phyloP scores from a whole-genome alignment of 768 basidiomycete genomes.

The Gautieria morchelliformis region DNA sequence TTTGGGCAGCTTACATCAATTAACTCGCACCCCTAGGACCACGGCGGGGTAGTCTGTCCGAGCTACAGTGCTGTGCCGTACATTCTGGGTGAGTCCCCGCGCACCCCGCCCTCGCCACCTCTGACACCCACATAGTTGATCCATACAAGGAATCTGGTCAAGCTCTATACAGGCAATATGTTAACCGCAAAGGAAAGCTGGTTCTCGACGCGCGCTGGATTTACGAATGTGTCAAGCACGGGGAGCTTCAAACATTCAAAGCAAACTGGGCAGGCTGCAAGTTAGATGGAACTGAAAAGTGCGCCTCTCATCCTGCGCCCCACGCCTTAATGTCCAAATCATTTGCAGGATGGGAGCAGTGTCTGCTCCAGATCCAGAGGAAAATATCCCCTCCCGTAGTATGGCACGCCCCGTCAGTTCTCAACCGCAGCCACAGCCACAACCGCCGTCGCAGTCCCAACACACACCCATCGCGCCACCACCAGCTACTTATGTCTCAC shows the following conservation, averaged over 20 bases:
- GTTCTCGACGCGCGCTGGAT: slow-evolving; percentile 71
- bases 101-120: background rate
- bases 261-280: slow-evolving; percentile 77
- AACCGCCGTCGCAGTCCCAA: slow-evolving; percentile 4
- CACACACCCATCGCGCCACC: slow-evolving; percentile 2
- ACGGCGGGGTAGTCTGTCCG: slow-evolving; percentile 65
- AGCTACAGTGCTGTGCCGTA: slow-evolving; percentile 74
- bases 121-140: slow-evolving; percentile 42
- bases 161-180: slow-evolving; percentile 71
- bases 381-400: slow-evolving; percentile 12
- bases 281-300: slow-evolving; percentile 68
- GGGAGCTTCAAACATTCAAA: slow-evolving; percentile 63
- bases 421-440: slow-evolving; percentile 8
- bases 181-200: slow-evolving; percentile 69
- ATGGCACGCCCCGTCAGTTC: slow-evolving; percentile 10
- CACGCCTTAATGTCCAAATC: background rate
- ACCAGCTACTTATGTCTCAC: slow-evolving; percentile 1
- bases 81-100: slow-evolving; percentile 53
- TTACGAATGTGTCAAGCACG: slow-evolving; percentile 61
- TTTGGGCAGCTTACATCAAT: background rate
- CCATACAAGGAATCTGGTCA: slow-evolving; percentile 73
- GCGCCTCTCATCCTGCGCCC: slow-evolving; percentile 16
- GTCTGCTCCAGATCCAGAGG: background rate
- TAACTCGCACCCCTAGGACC: slow-evolving; percentile 36
- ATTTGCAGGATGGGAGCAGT: background rate